phyloP scores from a whole-genome alignment of 768 basidiomycete species.

The Multifurca ochricompacta region DNA sequence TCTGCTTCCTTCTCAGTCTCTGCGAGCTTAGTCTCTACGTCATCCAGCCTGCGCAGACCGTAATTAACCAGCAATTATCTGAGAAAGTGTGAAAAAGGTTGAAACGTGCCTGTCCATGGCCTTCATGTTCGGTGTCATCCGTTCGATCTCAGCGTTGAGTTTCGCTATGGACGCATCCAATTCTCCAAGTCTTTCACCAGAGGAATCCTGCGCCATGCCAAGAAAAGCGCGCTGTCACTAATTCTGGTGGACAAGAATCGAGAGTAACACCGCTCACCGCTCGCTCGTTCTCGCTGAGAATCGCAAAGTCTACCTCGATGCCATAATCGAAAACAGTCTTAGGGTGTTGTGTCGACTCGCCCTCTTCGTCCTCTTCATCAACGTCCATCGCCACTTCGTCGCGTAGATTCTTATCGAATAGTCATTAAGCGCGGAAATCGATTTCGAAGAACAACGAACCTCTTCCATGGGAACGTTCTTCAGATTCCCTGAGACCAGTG shows the following conservation, averaged over 20 bases:
- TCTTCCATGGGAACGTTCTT: conserved; percentile 93
- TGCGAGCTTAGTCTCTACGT: conserved; percentile 74
- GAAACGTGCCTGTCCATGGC: conserved; percentile 73
- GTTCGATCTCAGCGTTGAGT: conserved; percentile 73
- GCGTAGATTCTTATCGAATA: conserved; percentile 52
- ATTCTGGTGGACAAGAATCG: neutral
- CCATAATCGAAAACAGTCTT: conserved; percentile 75
- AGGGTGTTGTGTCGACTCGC: conserved; percentile 47
- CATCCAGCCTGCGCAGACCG: conserved; percentile 53
- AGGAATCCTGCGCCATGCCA: conserved; percentile 40
- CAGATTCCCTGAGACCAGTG: conserved; percentile 66
- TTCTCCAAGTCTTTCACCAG: conserved; percentile 55
- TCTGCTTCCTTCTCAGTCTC: conserved; percentile 93
- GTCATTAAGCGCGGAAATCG: neutral
- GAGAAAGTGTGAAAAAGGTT: neutral
- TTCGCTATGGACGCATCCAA: conserved; percentile 68
- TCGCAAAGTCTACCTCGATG: conserved; percentile 80
- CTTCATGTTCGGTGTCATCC: conserved; percentile 95
- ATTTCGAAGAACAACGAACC: conserved; percentile 38
- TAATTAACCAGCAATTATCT: neutral
- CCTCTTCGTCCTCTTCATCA: conserved; percentile 76
- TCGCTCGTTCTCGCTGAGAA: conserved; percentile 66
- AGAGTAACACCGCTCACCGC: conserved; percentile 37
- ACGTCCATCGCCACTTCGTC: conserved; percentile 89
- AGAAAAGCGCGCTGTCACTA: neutral